Percentiles rank a stretch among this genome's conserved stretches.
Evolutionary conservation across 2,329 filamentous ascomycete species (phyloP).

Genomic region (Trichophyton equinum): DNA sequence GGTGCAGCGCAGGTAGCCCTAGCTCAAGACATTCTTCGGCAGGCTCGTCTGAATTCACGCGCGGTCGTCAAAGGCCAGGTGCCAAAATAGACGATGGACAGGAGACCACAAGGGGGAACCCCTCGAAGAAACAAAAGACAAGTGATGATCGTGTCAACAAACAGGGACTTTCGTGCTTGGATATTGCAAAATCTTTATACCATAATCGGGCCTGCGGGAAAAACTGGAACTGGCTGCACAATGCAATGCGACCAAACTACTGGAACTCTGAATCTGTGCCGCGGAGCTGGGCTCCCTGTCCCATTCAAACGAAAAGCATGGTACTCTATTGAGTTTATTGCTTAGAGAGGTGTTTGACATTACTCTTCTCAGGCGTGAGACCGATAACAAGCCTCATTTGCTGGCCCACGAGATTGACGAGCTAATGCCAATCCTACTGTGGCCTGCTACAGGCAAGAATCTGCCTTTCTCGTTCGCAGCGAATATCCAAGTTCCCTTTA

Average conservation of each 20-base stretch:
- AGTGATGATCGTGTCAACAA: background rate
- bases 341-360: conserved; percentile 27
- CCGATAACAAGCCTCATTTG: conserved; percentile 16
- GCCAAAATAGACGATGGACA: background rate
- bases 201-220: conserved; percentile 22
- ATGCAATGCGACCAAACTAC: conserved; percentile 20
- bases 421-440: conserved; percentile 18
- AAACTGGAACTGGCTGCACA: conserved; percentile 26
- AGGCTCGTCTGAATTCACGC: too few relatives aligned
- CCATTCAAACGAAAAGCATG: conserved; percentile 22
- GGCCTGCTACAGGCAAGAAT: background rate
- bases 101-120: background rate
- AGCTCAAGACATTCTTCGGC: background rate
- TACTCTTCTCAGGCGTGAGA: conserved; percentile 21
- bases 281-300: conserved; percentile 8
- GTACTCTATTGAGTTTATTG: conserved; percentile 25
- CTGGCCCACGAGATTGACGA: conserved; percentile 26
- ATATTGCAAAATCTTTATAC: conserved; percentile 20
- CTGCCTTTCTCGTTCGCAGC: conserved; percentile 25
- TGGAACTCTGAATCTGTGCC: conserved; percentile 5
- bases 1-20: background rate
- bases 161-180: conserved; percentile 14
- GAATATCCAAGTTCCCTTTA: conserved; percentile 28
- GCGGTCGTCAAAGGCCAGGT: background rate
- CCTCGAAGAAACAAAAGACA: conserved; percentile 7